Evolutionary conservation across 2,329 filamentous ascomycete genomes (phyloP), one percentile per base, ranked within the genome.

Genomic region (Alternaria infectoria): DNA sequence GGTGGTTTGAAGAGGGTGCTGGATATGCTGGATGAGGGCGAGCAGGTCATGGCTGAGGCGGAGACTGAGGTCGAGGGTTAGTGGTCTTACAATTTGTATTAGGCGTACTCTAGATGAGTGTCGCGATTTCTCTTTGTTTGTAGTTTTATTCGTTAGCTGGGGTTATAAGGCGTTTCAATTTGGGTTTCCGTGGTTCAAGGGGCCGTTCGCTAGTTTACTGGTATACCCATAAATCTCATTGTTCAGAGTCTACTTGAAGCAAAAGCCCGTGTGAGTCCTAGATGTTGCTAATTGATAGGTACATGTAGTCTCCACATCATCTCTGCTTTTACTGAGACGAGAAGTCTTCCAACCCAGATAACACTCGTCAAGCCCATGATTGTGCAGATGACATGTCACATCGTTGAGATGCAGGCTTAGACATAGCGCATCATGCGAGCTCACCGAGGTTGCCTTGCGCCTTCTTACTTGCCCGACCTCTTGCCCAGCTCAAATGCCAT

Each of bases 21-120:
- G 66, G 91, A 93, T 69, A 85, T 97, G 80, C 81, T 99, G 75
- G 95, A 99, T 80, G 96, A 99, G 79, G 93, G 93, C 2, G 96
- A 99, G 84, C 91, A 96, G 80, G 83, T 97, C 69, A 91, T 96
- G 87, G 88, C 88, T 50, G 92, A 94, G 76, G 78, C 75, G 17
- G 77, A 76, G 36, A 21, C 43, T 5, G 57, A 59, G 50, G 52
- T 23, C 1, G 57, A 62, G 40, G 43, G 12, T 28, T 52, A 52
- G 49, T 13, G 46, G 12, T 45, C 15, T 9, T 15, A n/a, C 2
- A 15, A 26, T 15, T 1, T 19, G n/a, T 36, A 6, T 10, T 30
- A 10, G n/a, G 32, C 3, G 23, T 23, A 10, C 17, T 49, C 28
- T 26, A 25, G 30, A 47, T 54, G 25, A 21, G 26, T 23, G 25